These are phyloP conservation scores for Cyberlindnera mycetangii DNA, from an alignment of 805 yeast species.

Conservation along the genomic window DNA sequence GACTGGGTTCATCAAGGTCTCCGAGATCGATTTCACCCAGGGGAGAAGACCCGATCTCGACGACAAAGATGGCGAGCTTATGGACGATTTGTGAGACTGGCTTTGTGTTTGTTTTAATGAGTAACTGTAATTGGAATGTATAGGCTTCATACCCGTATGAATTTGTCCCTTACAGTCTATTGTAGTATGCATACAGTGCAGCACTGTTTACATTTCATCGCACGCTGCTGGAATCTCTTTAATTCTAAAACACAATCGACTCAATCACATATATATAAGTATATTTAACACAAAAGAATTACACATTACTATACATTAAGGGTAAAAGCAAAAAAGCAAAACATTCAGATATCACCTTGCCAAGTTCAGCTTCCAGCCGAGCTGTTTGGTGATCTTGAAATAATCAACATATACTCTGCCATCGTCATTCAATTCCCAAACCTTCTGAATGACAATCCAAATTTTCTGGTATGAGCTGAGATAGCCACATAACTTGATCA, in stretches of 20 bases:
- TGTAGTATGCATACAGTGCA: too few relatives aligned
- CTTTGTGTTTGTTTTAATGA: too few relatives aligned
- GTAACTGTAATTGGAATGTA: too few relatives aligned
- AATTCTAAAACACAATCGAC: too few relatives aligned
- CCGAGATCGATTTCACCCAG: conserved; percentile 44
- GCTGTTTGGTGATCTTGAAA: conserved; percentile 36
- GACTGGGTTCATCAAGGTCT: conserved; percentile 35
- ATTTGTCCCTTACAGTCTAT: too few relatives aligned
- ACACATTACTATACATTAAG: too few relatives aligned
- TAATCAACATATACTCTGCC: conserved; percentile 39
- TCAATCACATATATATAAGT: background rate
- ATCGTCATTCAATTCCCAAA: conserved; percentile 37
- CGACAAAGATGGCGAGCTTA: conserved; percentile 7
- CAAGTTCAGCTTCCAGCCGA: conserved; percentile 38
- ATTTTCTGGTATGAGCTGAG: conserved; percentile 33
- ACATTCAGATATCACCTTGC: conserved; percentile 16
- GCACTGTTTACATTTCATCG: too few relatives aligned
- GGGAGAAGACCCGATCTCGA: conserved; percentile 45
- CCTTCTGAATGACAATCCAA: conserved; percentile 36
- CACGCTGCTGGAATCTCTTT: too few relatives aligned
- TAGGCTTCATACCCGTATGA: too few relatives aligned
- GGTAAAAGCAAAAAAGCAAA: too few relatives aligned
- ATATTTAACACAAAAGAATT: too few relatives aligned
- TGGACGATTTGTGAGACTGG: conserved; percentile 1
- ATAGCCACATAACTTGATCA: conserved; percentile 32